Conservation (phyloP, 73 alveolate species). For the Tetrahymena borealis region DNA sequence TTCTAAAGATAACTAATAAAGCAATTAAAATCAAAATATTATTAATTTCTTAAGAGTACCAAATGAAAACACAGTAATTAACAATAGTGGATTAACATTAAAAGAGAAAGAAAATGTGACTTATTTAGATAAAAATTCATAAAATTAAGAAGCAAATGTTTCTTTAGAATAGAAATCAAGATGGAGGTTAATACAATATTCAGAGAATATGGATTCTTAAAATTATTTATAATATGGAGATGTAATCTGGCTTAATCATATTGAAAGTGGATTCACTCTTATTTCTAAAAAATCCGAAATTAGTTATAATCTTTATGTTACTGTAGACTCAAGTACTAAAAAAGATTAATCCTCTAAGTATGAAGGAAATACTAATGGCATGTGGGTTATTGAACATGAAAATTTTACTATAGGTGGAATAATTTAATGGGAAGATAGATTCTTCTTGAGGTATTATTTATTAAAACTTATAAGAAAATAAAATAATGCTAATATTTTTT, state of each 20-base stretch:
- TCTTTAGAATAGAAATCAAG: neutral
- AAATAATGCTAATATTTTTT: too few relatives aligned
- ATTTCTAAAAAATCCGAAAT: slow-evolving; percentile 13
- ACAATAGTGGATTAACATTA: too few relatives aligned
- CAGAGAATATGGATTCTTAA: neutral
- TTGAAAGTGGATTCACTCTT: slow-evolving; percentile 13
- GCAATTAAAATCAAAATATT: too few relatives aligned
- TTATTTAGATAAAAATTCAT: neutral
- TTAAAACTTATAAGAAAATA: neutral
- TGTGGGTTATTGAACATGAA: slow-evolving; percentile 46
- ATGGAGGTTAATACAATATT: neutral
- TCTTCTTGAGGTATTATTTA: slow-evolving; percentile 40
- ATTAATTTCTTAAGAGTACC: too few relatives aligned
- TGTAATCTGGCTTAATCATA: slow-evolving; percentile 38
- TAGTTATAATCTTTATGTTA: neutral
- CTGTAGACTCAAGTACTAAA: slow-evolving; percentile 3
- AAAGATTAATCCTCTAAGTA: slow-evolving; percentile 31
- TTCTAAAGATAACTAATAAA: too few relatives aligned
- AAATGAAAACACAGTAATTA: too few relatives aligned
- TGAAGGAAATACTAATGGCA: slow-evolving; percentile 46
- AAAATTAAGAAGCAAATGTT: neutral
- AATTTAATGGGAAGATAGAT: slow-evolving; percentile 29
- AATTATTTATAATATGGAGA: slow-evolving; percentile 22
- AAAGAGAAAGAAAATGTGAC: neutral
- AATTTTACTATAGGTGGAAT: slow-evolving; percentile 31